Evolutionary conservation across 2,329 filamentous ascomycete genomes (phyloP), one percentile per base, ranked within the genome.

Genomic region (Colletotrichum chlorophyti): DNA sequence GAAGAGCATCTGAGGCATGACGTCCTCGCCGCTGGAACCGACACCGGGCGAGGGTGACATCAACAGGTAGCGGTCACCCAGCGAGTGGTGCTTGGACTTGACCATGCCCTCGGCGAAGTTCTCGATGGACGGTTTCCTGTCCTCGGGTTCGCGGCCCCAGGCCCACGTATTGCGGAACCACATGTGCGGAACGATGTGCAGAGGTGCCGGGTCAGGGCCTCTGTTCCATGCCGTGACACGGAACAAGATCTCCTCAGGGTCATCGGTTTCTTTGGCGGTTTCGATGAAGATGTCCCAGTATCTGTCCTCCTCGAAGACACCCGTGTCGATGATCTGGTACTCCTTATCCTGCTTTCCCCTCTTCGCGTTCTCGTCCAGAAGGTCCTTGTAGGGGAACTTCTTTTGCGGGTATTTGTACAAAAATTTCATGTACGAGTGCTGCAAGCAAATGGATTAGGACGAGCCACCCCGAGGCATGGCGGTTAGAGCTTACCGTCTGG

Each of bases 231-330:
- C 94, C 10, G 94, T 97, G 40, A 98, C 90, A 68, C 95, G 91
- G 79, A 97, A 98, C 26, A 96, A 81, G 11, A 98, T 80, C 76
- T 97, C 92, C 24, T 98, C 93, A 19, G 92, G 89, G 67, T 97
- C 90, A 61, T 97, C 88, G n/a, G 84, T 83, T 72, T 97, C 94
- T 76, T 98, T 98, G 57, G 93, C 94, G 6, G 91, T 96, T 77
- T 98, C 94, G 64, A 98, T 97, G 71, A 93, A 90, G 66, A 97
- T 97, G 71, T 98, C 94, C 91, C 93, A 98, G 78, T 98, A 98
- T 63, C 89, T 82, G 75, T 96, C 85, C 45, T 97, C 91, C 45
- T 95, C 86, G 70, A 98, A 98, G 48, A 89, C 81, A 37, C 90
- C 92, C 0, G 93, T 97, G 72, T 98, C 94, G 52, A 93, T 82